These are phyloP conservation scores for Hanseniaspora sp. DNA, from an alignment of 1,139 yeast genomes.

Conservation along the genomic window DNA sequence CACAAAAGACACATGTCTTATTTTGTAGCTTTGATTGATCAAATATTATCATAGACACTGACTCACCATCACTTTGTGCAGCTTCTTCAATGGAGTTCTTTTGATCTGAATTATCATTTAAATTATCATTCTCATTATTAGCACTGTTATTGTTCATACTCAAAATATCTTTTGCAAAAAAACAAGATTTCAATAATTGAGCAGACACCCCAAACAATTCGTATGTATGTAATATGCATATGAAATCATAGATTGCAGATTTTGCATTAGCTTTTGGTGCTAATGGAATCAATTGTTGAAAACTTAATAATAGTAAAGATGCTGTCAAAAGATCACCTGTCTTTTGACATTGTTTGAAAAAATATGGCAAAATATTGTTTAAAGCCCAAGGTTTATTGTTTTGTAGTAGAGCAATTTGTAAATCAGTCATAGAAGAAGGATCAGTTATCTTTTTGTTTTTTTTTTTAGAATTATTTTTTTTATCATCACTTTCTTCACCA, in stretches of 20 bases:
- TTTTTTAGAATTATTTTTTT: background rate
- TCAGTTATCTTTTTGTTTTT: background rate
- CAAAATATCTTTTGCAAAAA: slow-evolving; percentile 27
- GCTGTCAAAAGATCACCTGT: slow-evolving; percentile 25
- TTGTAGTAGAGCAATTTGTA: background rate
- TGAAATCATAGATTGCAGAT: slow-evolving; percentile 26
- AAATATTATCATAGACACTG: slow-evolving; percentile 47
- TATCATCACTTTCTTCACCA: background rate
- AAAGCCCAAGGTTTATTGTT: slow-evolving; percentile 27
- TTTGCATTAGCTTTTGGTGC: slow-evolving; percentile 26
- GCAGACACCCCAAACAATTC: slow-evolving; percentile 30
- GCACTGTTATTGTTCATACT: slow-evolving; percentile 20
- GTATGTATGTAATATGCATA: slow-evolving; percentile 26
- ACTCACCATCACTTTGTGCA: slow-evolving; percentile 23
- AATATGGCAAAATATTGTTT: slow-evolving; percentile 22
- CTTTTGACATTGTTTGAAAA: slow-evolving; percentile 26
- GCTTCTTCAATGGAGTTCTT: background rate
- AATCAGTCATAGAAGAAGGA: background rate
- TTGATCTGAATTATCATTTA: background rate
- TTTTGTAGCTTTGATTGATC: slow-evolving; percentile 27
- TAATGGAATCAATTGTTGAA: slow-evolving; percentile 24
- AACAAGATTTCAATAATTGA: slow-evolving; percentile 27
- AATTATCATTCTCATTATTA: background rate
- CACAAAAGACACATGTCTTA: slow-evolving; percentile 69
- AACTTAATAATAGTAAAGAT: slow-evolving; percentile 16